Evolutionary conservation across 805 yeast genomes (phyloP).

Genomic region (Starmera caribaea): DNA sequence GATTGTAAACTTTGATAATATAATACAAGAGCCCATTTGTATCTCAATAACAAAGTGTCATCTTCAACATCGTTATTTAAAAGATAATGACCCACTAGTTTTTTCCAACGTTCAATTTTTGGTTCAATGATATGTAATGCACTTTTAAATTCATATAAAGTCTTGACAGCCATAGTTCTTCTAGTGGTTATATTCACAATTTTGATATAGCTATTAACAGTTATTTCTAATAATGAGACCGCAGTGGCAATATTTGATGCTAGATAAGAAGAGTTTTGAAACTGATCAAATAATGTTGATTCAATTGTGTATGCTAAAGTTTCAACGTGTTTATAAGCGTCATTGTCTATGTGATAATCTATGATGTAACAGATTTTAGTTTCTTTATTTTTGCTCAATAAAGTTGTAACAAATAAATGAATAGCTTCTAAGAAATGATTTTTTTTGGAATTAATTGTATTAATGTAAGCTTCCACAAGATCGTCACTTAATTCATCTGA

Average conservation of each 20-base stretch:
- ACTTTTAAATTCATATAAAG: constrained; percentile 19
- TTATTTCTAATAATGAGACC: constrained; percentile 33
- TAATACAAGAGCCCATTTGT: constrained; percentile 39
- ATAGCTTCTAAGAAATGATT: constrained; percentile 31
- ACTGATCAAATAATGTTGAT: constrained; percentile 13
- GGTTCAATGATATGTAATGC: constrained; percentile 31
- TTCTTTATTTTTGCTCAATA: constrained; percentile 11
- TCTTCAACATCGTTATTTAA: constrained; percentile 4
- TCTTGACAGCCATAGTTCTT: constrained; percentile 14
- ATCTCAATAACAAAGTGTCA: constrained; percentile 19
- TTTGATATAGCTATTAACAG: constrained; percentile 32
- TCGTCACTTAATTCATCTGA: constrained; percentile 9
- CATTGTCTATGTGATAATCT: constrained; percentile 29
- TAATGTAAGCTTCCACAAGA: constrained; percentile 16
- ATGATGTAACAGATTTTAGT: constrained; percentile 21
- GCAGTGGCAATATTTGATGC: constrained; percentile 9
- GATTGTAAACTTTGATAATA: constrained; percentile 32
- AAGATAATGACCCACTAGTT: constrained; percentile 21
- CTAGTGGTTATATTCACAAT: constrained; percentile 16
- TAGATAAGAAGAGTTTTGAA: constrained; percentile 4
- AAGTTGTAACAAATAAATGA: constrained; percentile 17
- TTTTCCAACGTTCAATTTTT: constrained; percentile 41
- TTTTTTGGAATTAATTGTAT: constrained; percentile 14
- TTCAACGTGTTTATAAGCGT: constrained; percentile 6
- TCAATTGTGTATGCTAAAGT: constrained; percentile 15